Conservation (phyloP, 2,329 filamentous ascomycete species). For the Thyridium curvatum region DNA sequence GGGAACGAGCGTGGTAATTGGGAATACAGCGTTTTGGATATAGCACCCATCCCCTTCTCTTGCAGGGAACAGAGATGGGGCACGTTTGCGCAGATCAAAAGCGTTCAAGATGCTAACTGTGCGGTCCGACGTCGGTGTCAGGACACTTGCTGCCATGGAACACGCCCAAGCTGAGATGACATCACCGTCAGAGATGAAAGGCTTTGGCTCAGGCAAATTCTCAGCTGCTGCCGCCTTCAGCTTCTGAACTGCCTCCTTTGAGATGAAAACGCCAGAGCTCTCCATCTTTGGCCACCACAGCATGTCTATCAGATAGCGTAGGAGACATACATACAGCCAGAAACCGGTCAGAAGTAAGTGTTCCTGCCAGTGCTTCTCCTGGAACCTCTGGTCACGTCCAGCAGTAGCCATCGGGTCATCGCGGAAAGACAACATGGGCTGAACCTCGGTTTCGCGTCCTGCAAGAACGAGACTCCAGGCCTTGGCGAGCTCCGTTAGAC, state of each 20-base stretch:
- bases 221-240: constrained; percentile 22
- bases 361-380: constrained; percentile 6
- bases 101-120: constrained; percentile 30
- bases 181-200: constrained; percentile 40
- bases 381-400: no score
- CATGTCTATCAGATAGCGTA: constrained; percentile 26
- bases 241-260: constrained; percentile 17
- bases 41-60: constrained; percentile 15
- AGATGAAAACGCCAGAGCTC: constrained; percentile 30
- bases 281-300: constrained; percentile 22
- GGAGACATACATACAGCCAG: constrained; percentile 20
- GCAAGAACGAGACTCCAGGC: constrained; percentile 40
- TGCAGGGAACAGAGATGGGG: constrained; percentile 15
- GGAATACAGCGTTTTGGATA: constrained; percentile 11
- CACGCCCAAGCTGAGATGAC: constrained; percentile 34
- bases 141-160: constrained; percentile 11
- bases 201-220: constrained; percentile 17
- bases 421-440: constrained; percentile 22
- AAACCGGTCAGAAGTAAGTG: constrained; percentile 18
- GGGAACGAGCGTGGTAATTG: constrained; percentile 3
- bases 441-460: constrained; percentile 33
- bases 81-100: constrained; percentile 26
- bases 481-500: constrained; percentile 30
- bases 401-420: constrained; percentile 24
- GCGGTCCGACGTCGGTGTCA: constrained; percentile 14